Evolutionary conservation across 306 rosid genomes (phyloP), one percentile per base, ranked within the genome.

Genomic region (Adenanthera pavonina): DNA sequence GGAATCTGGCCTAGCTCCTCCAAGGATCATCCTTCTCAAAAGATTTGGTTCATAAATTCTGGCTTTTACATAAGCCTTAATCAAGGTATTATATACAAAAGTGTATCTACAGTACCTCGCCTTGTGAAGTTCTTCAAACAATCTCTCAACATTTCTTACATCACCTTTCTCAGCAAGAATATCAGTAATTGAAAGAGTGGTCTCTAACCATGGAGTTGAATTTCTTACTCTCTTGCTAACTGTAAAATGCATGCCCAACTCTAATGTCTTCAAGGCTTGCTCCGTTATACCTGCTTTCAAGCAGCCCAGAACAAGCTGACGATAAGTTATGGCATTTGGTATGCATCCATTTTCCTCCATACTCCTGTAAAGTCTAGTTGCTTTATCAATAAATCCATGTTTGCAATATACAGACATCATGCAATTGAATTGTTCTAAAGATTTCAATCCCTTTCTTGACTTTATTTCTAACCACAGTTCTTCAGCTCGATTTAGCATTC

Each of bases 171-270:
- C 92, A 33, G 97, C 92, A 65, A 96, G 89, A 76, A 78, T 74
- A 76, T 89, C 97, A 66, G 88, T 75, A 84, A 93, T 92, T 59
- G 88, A 90, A 79, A 85, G 89, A 51, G 97, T 93, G 67, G 97
- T 89, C 86, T 96, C 97, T 87, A 93, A 83, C 97, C 98, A 96
- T 20, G 99, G 97, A 30, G 88, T 87, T 73, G 98, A 93, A 83
- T 89, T 88, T 46, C 89, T 85, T 20, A 96, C 87, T 76, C 67
- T 84, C 76, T 84, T 89, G 88, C 76, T 83, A 62, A 85, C 67
- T 3, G 80, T 82, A 65, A 77, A 66, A 72, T 86, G 84, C 88
- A 78, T 84, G 46, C 97, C 92, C 79, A 92, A 69, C 15, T 89
- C 89, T 41, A 92, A 74, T 25, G 97, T 93, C 85, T 84, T 96